These are phyloP conservation scores for Glomus cerebriforme DNA, from an alignment of 192 early-diverging fungal species.

Conservation along the genomic window DNA sequence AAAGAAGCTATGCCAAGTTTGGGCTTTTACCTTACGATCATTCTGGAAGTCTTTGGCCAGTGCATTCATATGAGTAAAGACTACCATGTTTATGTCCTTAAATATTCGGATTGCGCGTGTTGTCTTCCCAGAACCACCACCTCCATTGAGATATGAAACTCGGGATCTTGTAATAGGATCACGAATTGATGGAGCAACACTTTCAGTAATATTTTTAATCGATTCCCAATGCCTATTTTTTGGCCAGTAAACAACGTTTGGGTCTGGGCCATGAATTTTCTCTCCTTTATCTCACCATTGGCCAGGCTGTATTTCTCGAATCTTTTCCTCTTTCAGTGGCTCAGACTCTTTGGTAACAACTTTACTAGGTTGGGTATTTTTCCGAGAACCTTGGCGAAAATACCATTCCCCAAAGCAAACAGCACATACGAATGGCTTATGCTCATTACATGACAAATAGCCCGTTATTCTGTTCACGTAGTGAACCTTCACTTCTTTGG, in stretches of 20 bases:
- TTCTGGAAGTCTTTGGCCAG: no score
- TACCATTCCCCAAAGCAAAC: conserved; percentile 8
- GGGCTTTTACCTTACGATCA: no score
- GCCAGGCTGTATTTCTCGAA: conserved; percentile 10
- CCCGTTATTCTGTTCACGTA: no score
- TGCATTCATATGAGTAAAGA: no score
- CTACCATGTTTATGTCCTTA: no score
- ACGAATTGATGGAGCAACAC: conserved; percentile 1
- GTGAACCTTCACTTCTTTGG: no score
- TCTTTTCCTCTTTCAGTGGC: no score
- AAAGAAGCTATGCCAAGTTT: no score
- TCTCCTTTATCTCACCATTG: conserved; percentile 4
- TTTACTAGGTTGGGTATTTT: not conserved
- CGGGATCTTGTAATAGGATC: conserved; percentile 16
- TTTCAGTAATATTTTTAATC: conserved; percentile 2
- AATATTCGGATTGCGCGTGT: conserved; percentile 23
- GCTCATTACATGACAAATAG: not conserved
- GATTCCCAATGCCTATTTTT: conserved; percentile 7
- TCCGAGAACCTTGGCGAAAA: not conserved
- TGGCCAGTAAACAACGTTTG: conserved; percentile 10
- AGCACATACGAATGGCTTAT: not conserved
- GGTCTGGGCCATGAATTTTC: conserved; percentile 5
- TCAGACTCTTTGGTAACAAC: no score
- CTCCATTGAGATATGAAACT: conserved; percentile 21
- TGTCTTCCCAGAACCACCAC: conserved; percentile 19